Evolutionary conservation across 768 basidiomycete species (phyloP).

Genomic region (Stropharia rugosoannulata): DNA sequence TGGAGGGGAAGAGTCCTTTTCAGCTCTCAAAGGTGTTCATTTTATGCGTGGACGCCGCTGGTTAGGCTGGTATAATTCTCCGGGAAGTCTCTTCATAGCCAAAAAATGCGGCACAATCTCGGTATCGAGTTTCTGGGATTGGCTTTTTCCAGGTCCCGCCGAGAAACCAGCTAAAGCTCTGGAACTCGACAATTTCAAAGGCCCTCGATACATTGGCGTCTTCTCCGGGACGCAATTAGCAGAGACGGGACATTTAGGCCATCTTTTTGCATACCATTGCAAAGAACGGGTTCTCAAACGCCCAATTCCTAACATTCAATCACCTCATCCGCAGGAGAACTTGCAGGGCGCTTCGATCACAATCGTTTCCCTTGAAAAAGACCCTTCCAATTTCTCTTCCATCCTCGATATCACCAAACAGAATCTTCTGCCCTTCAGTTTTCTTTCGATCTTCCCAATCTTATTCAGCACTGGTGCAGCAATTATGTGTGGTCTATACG

Average conservation of each 20-base stretch:
- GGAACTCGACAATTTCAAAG: constrained; percentile 9
- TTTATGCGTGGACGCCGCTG: constrained; percentile 11
- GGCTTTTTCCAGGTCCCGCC: constrained; percentile 10
- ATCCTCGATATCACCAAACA: background rate
- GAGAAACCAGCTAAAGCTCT: constrained; percentile 9
- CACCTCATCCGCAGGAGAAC: background rate
- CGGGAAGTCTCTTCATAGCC: constrained; percentile 11
- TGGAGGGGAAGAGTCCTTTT: constrained; percentile 12
- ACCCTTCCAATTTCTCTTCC: background rate
- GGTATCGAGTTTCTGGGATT: constrained; percentile 8
- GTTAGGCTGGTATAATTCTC: constrained; percentile 14
- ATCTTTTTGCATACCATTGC: constrained; percentile 6
- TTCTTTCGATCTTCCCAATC: constrained; percentile 6
- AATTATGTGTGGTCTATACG: constrained; percentile 2
- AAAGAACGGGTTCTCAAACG: background rate
- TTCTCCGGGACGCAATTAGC: constrained; percentile 8
- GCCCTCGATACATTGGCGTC: constrained; percentile 6
- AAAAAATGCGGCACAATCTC: constrained; percentile 10
- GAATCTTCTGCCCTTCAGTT: constrained; percentile 4
- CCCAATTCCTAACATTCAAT: background rate
- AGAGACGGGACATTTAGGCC: constrained; percentile 8
- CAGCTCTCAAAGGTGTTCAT: constrained; percentile 10
- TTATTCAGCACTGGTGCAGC: constrained; percentile 2
- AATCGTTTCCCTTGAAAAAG: constrained; percentile 1
- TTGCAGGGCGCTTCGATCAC: background rate